phyloP scores from a whole-genome alignment of 495 filamentous ascomycete species.

The Hypoxylon fragiforme region DNA sequence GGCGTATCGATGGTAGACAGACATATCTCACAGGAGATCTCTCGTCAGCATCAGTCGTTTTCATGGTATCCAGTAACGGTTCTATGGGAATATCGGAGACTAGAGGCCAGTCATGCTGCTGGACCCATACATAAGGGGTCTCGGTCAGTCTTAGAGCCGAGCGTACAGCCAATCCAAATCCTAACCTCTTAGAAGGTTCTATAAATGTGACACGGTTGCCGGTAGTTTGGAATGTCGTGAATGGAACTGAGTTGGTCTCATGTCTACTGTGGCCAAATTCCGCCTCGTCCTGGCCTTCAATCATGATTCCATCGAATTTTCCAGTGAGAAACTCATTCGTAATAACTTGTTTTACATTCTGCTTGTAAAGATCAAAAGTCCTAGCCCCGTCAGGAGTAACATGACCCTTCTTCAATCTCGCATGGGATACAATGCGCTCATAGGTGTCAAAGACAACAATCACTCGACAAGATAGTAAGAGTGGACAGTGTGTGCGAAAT shows the following conservation, averaged over 20 bases:
- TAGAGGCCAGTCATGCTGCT: slow-evolving; percentile 54
- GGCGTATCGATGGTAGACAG: slow-evolving; percentile 48
- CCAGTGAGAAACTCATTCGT: slow-evolving; percentile 34
- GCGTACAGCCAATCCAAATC: slow-evolving; percentile 51
- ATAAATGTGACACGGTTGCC: slow-evolving; percentile 45
- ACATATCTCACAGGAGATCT: slow-evolving; percentile 43
- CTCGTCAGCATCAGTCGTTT: slow-evolving; percentile 22
- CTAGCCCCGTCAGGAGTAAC: slow-evolving; percentile 46
- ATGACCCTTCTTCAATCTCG: slow-evolving; percentile 50
- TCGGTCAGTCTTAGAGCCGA: slow-evolving; percentile 44
- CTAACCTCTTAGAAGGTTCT: slow-evolving; percentile 46
- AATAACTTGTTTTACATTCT: slow-evolving; percentile 44
- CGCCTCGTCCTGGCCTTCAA: slow-evolving; percentile 33
- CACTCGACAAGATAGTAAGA: slow-evolving; percentile 40
- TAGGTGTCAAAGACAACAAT: slow-evolving; percentile 52
- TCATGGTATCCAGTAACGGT: slow-evolving; percentile 47
- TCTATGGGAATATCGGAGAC: slow-evolving; percentile 44
- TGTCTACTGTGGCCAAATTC: slow-evolving; percentile 44
- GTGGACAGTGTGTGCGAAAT: slow-evolving; percentile 43
- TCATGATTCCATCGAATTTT: slow-evolving; percentile 4
- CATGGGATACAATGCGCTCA: slow-evolving; percentile 42
- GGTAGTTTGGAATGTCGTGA: slow-evolving; percentile 38
- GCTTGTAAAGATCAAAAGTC: slow-evolving; percentile 44
- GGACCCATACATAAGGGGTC: slow-evolving; percentile 54
- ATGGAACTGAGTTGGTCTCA: slow-evolving; percentile 40